Evolutionary conservation across 345 rosid species (phyloP), one percentile per base, ranked within the genome.

Genomic region (Zanthoxylum bungeanum): DNA sequence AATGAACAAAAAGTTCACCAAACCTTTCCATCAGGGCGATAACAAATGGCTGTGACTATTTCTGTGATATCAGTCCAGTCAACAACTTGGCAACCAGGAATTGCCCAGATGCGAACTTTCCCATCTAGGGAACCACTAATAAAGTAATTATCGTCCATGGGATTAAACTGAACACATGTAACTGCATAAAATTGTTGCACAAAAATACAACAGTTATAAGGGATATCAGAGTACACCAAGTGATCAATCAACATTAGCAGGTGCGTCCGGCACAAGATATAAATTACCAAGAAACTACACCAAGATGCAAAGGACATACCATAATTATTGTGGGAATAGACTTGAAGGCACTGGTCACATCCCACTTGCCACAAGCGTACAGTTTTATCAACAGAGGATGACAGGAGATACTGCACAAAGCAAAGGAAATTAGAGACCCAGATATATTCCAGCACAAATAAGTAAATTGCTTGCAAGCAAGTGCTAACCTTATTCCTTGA

Each of bases 41-140:
- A 80, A 62, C 82, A 73, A 25, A 82, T 80, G 42, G 88, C 84
- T 0, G 88, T 82, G 52, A 85, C 81, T 56, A 85, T 85, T 47
- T 85, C 79, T 21, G 59, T 74, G 52, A 82, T 50, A 44, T 82
- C 84, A 42, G 62, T 85, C 84, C 84, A 85, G 63, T 76, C 85
- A 77, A 82, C 80, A 72, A 85, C 85, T 66, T 68, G 77, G 64
- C 84, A 71, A 68, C 70, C 75, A 57, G 75, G 37, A 73, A 78
- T 53, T 59, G 49, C 72, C 84, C 80, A 80, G 59, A 80, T 73
- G 44, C 84, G 80, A 25, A 80, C 75, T 73, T 87, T 87, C 57
- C 91, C 87, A 56, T 87, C 91, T 56, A 87, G 76, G 30, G 91
- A 87, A 55, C 91, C 89, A 63, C 89, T 87, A 36, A 85, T 67